A percentile compares a stretch with the other conserved stretches of the same genome.
These are phyloP conservation scores for Colletotrichum acutatum DNA, from an alignment of 2,329 filamentous ascomycete species.

Conservation along the genomic window DNA sequence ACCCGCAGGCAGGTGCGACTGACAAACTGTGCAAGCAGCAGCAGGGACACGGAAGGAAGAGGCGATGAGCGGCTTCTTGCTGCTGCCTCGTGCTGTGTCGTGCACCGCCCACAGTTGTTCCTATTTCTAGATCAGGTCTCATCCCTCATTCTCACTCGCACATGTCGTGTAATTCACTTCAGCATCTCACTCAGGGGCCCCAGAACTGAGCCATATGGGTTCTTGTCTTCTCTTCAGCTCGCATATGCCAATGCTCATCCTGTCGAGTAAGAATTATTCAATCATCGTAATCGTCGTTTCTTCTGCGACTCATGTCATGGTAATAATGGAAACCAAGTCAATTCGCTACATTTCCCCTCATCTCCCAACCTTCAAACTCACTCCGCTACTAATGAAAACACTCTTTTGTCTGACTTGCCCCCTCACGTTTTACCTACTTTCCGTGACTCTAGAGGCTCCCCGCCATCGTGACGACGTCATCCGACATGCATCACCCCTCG, in stretches of 20 bases:
- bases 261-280: background rate
- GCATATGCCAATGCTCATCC: background rate
- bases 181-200: background rate
- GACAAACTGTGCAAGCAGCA: background rate
- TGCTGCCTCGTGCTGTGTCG: background rate
- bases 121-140: slow-evolving; percentile 3
- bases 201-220: background rate
- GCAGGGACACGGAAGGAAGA: background rate
- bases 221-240: background rate
- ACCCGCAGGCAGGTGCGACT: slow-evolving; percentile 7
- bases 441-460: background rate
- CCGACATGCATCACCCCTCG: slow-evolving; percentile 30
- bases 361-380: background rate
- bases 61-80: background rate
- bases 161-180: background rate
- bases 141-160: background rate
- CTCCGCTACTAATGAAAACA: background rate
- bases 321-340: background rate
- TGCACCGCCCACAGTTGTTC: slow-evolving; percentile 6
- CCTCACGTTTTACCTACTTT: background rate
- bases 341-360: background rate
- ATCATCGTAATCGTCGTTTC: background rate
- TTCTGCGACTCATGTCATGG: background rate
- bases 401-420: background rate
- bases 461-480: slow-evolving; percentile 33